phyloP scores from a whole-genome alignment of 169 alveolate genomes.

The Eimeria mitis region DNA sequence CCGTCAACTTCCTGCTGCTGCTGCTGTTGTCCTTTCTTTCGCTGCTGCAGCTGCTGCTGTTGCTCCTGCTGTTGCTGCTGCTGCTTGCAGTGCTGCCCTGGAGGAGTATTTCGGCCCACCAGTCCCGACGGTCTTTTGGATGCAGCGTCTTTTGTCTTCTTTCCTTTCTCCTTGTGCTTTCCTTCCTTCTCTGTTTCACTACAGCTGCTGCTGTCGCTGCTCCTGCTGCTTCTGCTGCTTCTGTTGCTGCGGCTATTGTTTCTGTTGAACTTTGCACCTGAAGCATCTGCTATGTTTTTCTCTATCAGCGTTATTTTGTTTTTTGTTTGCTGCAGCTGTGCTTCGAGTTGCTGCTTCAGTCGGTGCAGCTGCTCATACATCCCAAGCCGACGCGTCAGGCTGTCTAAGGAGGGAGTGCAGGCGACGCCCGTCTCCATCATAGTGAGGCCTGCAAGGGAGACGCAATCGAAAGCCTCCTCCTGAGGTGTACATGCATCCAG shows the following conservation, averaged over 20 bases:
- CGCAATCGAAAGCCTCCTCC: neutral
- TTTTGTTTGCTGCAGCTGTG: neutral
- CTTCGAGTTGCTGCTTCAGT: neutral
- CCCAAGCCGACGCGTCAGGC: neutral
- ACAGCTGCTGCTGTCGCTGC: slow-evolving; percentile 8
- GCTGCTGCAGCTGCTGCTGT: slow-evolving; percentile 21
- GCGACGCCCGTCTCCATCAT: neutral
- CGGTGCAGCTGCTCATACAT: neutral
- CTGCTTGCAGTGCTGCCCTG: neutral
- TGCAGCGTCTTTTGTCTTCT: neutral
- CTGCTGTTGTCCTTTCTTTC: neutral
- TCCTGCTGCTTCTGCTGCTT: slow-evolving; percentile 14
- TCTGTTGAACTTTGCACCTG: neutral
- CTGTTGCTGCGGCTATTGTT: neutral
- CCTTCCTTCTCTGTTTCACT: neutral
- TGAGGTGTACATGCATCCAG: neutral
- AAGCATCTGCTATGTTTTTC: neutral
- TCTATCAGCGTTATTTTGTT: neutral
- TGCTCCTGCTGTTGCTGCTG: neutral
- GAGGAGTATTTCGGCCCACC: neutral
- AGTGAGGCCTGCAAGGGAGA: neutral
- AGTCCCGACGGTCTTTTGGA: neutral
- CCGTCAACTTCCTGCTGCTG: neutral
- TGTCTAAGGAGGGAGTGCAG: neutral
- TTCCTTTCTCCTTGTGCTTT: neutral